phyloP scores from a whole-genome alignment of 176 grass and related monocot species.

The Eragrostis nindensis region DNA sequence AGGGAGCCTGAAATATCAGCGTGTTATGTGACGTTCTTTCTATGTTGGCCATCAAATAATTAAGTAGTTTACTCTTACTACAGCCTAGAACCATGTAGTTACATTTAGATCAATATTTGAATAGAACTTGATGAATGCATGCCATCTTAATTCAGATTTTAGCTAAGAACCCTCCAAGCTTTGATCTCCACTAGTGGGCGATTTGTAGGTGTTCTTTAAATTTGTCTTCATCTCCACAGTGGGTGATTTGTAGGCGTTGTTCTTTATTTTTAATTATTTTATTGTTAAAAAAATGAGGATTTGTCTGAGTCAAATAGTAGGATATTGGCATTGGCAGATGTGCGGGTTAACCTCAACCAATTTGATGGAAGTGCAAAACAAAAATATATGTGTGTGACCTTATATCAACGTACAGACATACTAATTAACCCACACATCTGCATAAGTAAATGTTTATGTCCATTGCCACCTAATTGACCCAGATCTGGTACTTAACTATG shows the following conservation, averaged over 20 bases:
- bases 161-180: background rate
- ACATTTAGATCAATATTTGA: background rate
- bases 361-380: constrained; percentile 1
- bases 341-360: background rate
- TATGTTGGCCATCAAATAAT: background rate
- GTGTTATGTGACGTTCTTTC: background rate
- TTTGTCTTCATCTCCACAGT: background rate
- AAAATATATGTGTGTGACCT: background rate
- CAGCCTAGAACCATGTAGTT: background rate
- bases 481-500: background rate
- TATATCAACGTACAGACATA: background rate
- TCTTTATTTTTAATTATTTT: constrained; percentile 8
- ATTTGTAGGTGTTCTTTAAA: no score
- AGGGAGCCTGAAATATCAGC: background rate
- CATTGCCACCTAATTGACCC: background rate
- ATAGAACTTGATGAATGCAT: background rate
- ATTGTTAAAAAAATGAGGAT: constrained; percentile 1
- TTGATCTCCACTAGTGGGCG: no score
- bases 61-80: background rate
- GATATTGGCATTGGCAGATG: constrained; percentile 10
- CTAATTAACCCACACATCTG: no score
- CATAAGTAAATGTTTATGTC: background rate
- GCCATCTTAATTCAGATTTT: background rate
- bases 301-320: background rate
- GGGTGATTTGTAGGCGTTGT: background rate